Percentiles rank a stretch among this genome's conserved stretches.
Evolutionary conservation across 805 yeast genomes (phyloP).

Genomic region (Ogataea ramenticola): DNA sequence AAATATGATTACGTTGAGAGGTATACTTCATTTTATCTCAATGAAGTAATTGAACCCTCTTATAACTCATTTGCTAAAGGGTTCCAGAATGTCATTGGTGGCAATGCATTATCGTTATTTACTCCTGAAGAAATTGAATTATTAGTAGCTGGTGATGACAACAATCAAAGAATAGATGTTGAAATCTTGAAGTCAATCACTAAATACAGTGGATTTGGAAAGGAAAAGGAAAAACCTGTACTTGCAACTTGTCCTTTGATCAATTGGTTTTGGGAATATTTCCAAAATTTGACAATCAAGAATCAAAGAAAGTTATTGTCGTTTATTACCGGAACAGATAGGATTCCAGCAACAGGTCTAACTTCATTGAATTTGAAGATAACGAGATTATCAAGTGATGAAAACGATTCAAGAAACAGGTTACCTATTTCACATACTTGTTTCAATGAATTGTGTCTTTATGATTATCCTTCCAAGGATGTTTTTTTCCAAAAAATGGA

Average conservation of each 20-base stretch:
- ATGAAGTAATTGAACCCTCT: constrained; percentile 43
- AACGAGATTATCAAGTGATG: constrained; percentile 37
- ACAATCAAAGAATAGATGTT: constrained; percentile 49
- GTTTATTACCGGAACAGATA: constrained; percentile 86
- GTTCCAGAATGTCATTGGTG: constrained; percentile 69
- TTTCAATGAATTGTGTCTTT: constrained; percentile 80
- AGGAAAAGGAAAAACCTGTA: constrained; percentile 6
- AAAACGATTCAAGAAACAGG: constrained; percentile 30
- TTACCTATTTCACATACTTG: constrained; percentile 92
- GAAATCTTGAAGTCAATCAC: constrained; percentile 64
- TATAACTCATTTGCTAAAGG: constrained; percentile 60
- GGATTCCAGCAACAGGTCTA: constrained; percentile 90
- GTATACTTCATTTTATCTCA: constrained; percentile 56
- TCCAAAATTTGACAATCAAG: constrained; percentile 34
- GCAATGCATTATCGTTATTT: constrained; percentile 73
- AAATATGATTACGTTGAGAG: constrained; percentile 51
- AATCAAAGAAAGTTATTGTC: constrained; percentile 58
- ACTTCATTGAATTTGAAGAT: constrained; percentile 68
- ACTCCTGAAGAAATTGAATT: constrained; percentile 76
- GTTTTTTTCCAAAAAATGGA: constrained; percentile 50
- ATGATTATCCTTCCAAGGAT: constrained; percentile 51
- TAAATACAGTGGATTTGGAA: constrained; percentile 60
- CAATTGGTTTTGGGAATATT: constrained; percentile 84
- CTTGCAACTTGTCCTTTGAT: constrained; percentile 35
- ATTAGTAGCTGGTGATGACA: constrained; percentile 69